phyloP scores from a whole-genome alignment of 2,329 filamentous ascomycete species.

The Curvularia eragrostidis region DNA sequence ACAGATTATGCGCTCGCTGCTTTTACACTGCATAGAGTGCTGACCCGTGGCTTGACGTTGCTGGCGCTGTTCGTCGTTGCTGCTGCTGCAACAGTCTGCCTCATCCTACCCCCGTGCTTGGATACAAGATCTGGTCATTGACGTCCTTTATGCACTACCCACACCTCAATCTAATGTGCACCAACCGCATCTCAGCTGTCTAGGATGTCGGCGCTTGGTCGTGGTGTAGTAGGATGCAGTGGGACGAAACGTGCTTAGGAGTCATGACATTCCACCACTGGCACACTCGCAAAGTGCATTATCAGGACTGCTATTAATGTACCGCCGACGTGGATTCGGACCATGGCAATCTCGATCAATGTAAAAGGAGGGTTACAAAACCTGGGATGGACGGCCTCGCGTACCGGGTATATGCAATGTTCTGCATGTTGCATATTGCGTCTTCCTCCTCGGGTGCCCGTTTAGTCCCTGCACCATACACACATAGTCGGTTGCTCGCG shows the following conservation, averaged over 20 bases:
- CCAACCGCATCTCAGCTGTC: constrained; percentile 2
- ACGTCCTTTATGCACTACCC: constrained; percentile 4
- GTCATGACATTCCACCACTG: constrained; percentile 1
- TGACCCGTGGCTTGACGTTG: constrained; percentile 1
- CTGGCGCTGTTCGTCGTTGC: background rate
- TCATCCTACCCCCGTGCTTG: background rate
- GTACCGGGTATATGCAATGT: constrained; percentile 8
- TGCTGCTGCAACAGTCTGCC: background rate
- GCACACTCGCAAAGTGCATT: background rate
- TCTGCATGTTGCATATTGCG: background rate
- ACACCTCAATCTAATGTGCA: constrained; percentile 7
- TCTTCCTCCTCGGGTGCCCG: background rate
- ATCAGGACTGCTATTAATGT: constrained; percentile 11
- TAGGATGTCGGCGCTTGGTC: background rate
- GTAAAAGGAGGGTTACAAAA: background rate
- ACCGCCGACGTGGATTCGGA: constrained; percentile 4
- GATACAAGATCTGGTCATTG: background rate
- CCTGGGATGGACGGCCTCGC: constrained; percentile 2
- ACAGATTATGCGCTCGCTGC: constrained; percentile 2
- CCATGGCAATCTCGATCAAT: background rate
- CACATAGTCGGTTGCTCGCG: background rate
- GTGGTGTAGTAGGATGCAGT: background rate
- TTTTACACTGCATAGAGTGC: constrained; percentile 1
- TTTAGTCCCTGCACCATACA: background rate
- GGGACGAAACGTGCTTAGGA: background rate